A percentile compares a stretch with the other conserved stretches of the same genome.
These are phyloP conservation scores for Gynandropsis gynandra DNA, from an alignment of 345 rosid genomes.

Conservation along the genomic window DNA sequence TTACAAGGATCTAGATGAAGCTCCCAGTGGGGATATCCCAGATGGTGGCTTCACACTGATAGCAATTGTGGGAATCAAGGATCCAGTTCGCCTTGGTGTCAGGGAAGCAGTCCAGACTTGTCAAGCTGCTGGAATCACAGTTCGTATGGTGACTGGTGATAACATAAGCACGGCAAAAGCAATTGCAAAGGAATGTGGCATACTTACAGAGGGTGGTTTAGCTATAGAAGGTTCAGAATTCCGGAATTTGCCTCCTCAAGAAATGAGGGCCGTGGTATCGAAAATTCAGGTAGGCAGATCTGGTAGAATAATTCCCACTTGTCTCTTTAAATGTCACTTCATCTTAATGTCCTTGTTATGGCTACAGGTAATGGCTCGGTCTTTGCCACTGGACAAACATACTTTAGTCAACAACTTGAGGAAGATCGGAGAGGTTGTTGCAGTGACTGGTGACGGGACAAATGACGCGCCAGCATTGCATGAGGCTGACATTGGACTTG, in stretches of 20 bases:
- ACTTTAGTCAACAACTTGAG: slow-evolving; percentile 41
- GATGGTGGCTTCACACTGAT: slow-evolving; percentile 51
- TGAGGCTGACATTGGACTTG: slow-evolving; percentile 91
- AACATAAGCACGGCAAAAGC: slow-evolving; percentile 69
- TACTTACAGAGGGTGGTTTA: no score
- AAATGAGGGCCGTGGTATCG: slow-evolving; percentile 52
- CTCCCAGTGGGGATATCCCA: slow-evolving; percentile 43
- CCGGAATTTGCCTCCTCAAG: slow-evolving; percentile 45
- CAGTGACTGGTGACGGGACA: slow-evolving; percentile 96
- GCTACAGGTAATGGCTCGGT: slow-evolving; percentile 57
- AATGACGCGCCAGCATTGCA: slow-evolving; percentile 94
- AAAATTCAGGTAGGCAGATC: slow-evolving; percentile 45
- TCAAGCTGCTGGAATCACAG: slow-evolving; percentile 59
- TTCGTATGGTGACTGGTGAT: slow-evolving; percentile 78
- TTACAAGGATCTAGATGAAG: slow-evolving; percentile 42
- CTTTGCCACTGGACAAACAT: slow-evolving; percentile 53
- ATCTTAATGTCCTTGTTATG: not conserved
- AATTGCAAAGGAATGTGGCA: slow-evolving; percentile 60
- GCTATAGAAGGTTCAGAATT: slow-evolving; percentile 67
- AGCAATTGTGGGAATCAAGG: slow-evolving; percentile 67
- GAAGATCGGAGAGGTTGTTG: slow-evolving; percentile 58
- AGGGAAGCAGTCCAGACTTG: slow-evolving; percentile 61
- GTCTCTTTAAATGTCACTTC: not conserved
- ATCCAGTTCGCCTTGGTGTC: slow-evolving; percentile 66
- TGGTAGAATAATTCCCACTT: not conserved